Evolutionary conservation across 305 asterid genomes (phyloP).

Genomic region (Fraxinus floribunda): DNA sequence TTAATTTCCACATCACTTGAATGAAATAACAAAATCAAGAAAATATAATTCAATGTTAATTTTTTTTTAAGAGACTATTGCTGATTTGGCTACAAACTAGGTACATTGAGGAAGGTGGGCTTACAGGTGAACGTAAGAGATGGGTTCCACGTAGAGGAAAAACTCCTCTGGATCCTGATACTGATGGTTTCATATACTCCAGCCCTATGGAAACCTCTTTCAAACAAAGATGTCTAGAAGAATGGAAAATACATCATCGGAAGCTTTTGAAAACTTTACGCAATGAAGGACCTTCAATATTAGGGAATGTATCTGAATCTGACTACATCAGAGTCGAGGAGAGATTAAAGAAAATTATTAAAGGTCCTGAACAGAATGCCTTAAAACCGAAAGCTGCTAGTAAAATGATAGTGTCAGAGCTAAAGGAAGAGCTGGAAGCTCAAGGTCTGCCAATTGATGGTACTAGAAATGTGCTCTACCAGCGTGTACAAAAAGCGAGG

Average conservation of each 20-base stretch:
- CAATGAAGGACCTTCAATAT: constrained; percentile 80
- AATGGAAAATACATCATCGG: constrained; percentile 72
- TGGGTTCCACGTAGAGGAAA: constrained; percentile 99
- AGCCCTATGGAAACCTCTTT: constrained; percentile 93
- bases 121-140: constrained; percentile 93
- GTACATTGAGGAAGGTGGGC: constrained; percentile 96
- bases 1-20: constrained; percentile 9
- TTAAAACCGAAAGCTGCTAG: constrained; percentile 99
- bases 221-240: constrained; percentile 92
- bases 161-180: constrained; percentile 97
- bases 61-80: constrained; percentile 24
- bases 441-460: constrained; percentile 98
- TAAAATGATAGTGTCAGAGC: constrained; percentile 91
- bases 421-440: constrained; percentile 96
- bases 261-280: constrained; percentile 74
- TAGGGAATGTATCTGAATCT: constrained; percentile 76
- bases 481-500: constrained; percentile 98
- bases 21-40: constrained; percentile 3
- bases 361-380: constrained; percentile 78
- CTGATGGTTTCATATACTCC: constrained; percentile 78
- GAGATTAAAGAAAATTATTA: constrained; percentile 82
- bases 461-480: constrained; percentile 93
- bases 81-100: constrained; percentile 50
- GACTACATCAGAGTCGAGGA: constrained; percentile 85
- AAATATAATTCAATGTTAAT: constrained; percentile 3